Percentiles rank a stretch among this genome's conserved stretches.
phyloP scores from a whole-genome alignment of 331 rosid genomes.

The Cydonia oblonga region DNA sequence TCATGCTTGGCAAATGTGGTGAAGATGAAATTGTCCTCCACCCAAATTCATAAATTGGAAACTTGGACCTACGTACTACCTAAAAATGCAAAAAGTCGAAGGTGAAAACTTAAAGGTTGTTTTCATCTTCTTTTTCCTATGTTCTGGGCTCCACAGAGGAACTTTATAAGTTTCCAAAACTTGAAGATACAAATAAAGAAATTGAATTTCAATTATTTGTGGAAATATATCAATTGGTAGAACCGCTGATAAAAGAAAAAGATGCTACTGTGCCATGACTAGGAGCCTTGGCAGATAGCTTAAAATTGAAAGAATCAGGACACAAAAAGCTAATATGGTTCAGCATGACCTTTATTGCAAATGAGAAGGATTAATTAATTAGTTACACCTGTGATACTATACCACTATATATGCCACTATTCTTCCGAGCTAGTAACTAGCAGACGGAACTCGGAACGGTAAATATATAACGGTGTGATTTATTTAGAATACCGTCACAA shows the following conservation, averaged over 20 bases:
- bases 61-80: not conserved
- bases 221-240: too few relatives aligned
- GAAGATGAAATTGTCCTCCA: not conserved
- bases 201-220: too few relatives aligned
- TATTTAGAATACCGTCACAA: not conserved
- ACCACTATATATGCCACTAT: not conserved
- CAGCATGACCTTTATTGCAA: not conserved
- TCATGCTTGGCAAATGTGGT: not conserved
- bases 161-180: too few relatives aligned
- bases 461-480: not conserved
- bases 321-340: not conserved
- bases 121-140: not conserved
- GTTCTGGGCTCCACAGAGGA: too few relatives aligned
- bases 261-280: not conserved
- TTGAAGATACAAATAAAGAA: too few relatives aligned
- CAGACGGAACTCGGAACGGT: not conserved
- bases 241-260: too few relatives aligned
- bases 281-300: not conserved
- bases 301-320: not conserved
- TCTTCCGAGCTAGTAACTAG: not conserved
- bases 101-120: not conserved
- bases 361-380: not conserved
- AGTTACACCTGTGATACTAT: not conserved
- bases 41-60: not conserved
- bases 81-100: not conserved